Base-by-base conservation (phyloP, 2,329 filamentous ascomycete species). In the Acrocalymma vagum region DNA sequence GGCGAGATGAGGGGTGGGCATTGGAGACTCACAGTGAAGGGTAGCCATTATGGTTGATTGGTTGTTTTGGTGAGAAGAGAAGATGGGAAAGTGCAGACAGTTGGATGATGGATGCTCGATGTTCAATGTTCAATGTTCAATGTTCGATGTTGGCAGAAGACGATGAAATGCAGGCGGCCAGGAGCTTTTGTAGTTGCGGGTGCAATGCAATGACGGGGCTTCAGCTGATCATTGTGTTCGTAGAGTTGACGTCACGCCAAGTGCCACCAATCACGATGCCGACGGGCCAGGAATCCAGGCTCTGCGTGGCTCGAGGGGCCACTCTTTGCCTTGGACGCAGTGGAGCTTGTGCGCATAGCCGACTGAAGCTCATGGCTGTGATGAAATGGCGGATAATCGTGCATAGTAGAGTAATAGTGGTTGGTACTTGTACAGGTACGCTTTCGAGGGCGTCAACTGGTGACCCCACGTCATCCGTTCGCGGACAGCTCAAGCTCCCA, bases 11-110 rank as follows among this genome's bases (percentile, higher is more conserved):
- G 34, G 20, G 9, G 21, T n/a, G 24, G 28, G 14, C 16, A 27
- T 33, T 24, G 33, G 37, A 18, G 20, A 74, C 79, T 67, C 76
- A 84, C 81, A 83, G 69, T 79, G 75, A 51, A 83, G 77, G 61
- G 78, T 79, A 45, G 79, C 77, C 80, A 82, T 83, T 74, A 63
- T 77, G 72, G 55, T 55, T 53, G 54, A 53, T 56, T 32, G 29
- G 38, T 21, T 47, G 48, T 29, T 25, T 41, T 51, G 42, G 38
- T 59, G 54, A 31, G 30, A 33, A 35, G 35, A 31, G 28, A 27
- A 44, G 21, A 38, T 43, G 29, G 42, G 36, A 48, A 33, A 38
- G 34, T 31, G 37, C 41, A 42, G 38, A 40, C 33, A 44, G 46
- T 42, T 45, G 33, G 42, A 34, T 47, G 43, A 46, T 52, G 31